Conservation (phyloP, 2,329 filamentous ascomycete genomes). For the Sarocladiaceae sp. region DNA sequence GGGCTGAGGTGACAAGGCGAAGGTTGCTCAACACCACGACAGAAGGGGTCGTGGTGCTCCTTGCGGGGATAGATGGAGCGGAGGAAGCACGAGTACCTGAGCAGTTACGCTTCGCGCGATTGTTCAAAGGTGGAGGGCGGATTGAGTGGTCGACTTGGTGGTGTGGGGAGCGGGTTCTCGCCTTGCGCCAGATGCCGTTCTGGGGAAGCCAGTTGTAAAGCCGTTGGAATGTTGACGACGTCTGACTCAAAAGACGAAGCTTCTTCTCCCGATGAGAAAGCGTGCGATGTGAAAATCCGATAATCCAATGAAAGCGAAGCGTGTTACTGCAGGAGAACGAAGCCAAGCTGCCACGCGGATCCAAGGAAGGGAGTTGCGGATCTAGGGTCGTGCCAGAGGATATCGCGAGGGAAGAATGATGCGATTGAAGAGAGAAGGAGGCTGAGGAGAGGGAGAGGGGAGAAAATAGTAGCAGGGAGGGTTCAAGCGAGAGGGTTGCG, state of each 20-base stretch:
- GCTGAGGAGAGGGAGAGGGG: background rate
- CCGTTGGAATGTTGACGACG: background rate
- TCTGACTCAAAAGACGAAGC: background rate
- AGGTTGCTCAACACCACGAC: conserved; percentile 30
- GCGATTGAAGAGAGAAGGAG: background rate
- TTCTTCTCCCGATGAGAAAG: no score
- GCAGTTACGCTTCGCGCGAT: no score
- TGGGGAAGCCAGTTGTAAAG: background rate
- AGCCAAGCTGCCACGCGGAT: background rate
- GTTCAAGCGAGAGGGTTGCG: no score
- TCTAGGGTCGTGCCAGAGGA: background rate
- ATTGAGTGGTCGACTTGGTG: background rate
- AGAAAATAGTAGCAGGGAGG: no score
- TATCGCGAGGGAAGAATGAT: background rate
- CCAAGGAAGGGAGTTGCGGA: background rate
- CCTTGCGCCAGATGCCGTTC: conserved; percentile 5
- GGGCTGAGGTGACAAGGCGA: conserved; percentile 43
- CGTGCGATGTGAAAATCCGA: no score
- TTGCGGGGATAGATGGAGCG: background rate
- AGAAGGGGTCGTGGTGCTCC: conserved; percentile 1
- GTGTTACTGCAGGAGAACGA: background rate
- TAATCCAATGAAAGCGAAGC: no score
- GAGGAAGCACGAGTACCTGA: background rate
- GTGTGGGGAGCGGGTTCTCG: conserved; percentile 4
- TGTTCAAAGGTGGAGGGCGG: background rate